Evolutionary conservation across 2,329 filamentous ascomycete species (phyloP), one percentile per base, ranked within the genome.

Genomic region (Coleophoma crateriformis): DNA sequence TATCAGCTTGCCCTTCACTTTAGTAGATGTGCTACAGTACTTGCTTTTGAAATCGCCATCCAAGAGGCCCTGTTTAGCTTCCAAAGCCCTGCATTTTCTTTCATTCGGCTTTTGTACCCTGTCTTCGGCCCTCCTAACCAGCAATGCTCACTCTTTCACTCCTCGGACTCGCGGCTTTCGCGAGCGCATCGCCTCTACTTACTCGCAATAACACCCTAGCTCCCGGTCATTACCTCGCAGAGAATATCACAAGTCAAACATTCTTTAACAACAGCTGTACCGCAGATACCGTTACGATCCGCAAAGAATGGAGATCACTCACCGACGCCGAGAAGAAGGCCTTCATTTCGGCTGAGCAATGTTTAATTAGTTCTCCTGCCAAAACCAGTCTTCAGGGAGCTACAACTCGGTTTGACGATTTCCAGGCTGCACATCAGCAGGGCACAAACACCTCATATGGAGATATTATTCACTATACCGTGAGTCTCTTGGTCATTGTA

Each of bases 391-490:
- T 52, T 17, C 48, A 50, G 19, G 52, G 50, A 14, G 47, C 64
- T 5, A 45, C 52, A 39, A 67, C 54, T 51, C 60, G 67, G 32
- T 71, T 67, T 49, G 68, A 69, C 19, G 68, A 71, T 50, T 60
- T 71, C 19, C 62, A 68, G 45, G 65, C 66, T 42, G 66, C 67
- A 3, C 68, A 71, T 58, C 65, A 66, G 48, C 58, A 61, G 41
- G 59, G 66, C 48, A 67, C 64, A 3, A 51, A 54, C n/a, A 37
- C 38, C 12, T 64, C 66, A 33, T 65, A 68, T 57, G 65, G 48
- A n/a, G 51, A 53, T 32, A 42, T 48, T 8, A 53, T 50, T 15
- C 51, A 53, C 35, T 50, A 50, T 42, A 48, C 46, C 3, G 48
- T 48, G 22, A 12, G 42, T 20, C 5, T 5, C 20, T 59, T 53